Evolutionary conservation across 2,329 filamentous ascomycete genomes (phyloP), one percentile per base, ranked within the genome.

Genomic region (Cytospora leucostoma): DNA sequence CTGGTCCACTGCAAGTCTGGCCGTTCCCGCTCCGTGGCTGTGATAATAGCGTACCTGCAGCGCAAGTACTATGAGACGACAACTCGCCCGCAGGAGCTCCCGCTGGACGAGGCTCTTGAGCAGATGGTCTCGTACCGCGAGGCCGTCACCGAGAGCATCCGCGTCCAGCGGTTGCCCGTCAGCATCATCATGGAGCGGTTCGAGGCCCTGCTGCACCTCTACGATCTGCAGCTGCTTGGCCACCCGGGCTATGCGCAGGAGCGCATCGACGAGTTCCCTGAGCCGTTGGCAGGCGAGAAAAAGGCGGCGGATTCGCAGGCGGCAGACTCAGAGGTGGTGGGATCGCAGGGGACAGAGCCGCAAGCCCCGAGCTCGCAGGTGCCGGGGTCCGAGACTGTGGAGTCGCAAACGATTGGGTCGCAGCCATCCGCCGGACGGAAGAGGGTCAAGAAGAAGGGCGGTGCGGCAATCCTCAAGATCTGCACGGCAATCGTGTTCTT

Each of bases 1-100:
- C 59, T 61, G 3, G 59, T 61, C 33, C 59, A 61, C 32, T 61
- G 59, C 59, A 61, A 61, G 33, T 61, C 59, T 1, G 59, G 59
- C 11, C 38, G 59, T 13, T 61, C 59, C 10, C 59, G 59, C 19
- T 61, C 59, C 8, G 59, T 61, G 15, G 59, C 59, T 21, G 59
- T 21, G 33, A 51, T 61, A 11, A 61, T 61, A 17, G 59, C 59
- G 32, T 61, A 61, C 40, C 51, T 61, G 33, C 59, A 61, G 52
- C 51, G 51, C 12, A 61, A 61, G 34, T 32, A 61, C 52, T 61
- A 61, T 32, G 59, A 61, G 4, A 33, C 32, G 4, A 8, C 21
- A 0, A 38, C 55, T 32, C 51, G 17, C 38, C 59, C 59, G 15
- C 59, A 55, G n/a, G 11, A 27, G 15, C 38, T 61, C 4, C 4